Percentiles rank a stretch among this genome's conserved stretches.
Evolutionary conservation across 2,329 filamentous ascomycete genomes (phyloP).

Genomic region (Hypoxylon sp.): DNA sequence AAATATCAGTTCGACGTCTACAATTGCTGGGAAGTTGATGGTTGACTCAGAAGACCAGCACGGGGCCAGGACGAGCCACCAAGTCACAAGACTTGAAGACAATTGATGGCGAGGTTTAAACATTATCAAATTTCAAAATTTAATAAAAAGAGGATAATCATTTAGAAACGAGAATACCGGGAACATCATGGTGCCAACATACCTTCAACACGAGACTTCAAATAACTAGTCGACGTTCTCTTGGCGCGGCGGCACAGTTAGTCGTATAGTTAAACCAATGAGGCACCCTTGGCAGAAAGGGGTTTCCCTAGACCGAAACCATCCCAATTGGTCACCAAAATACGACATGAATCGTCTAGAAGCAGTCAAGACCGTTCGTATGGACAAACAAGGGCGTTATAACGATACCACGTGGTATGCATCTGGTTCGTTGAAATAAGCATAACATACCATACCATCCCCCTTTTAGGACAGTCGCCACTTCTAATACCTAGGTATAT

Average conservation of each 20-base stretch:
- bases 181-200: neutral
- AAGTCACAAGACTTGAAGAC: neutral
- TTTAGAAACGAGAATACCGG: neutral
- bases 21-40: neutral
- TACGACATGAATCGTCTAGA: neutral
- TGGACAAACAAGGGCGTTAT: neutral
- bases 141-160: neutral
- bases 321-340: neutral
- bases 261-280: no score
- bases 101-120: neutral
- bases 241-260: neutral
- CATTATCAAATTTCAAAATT: no score
- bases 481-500: no score
- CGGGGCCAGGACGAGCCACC: no score
- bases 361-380: neutral
- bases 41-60: neutral
- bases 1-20: neutral
- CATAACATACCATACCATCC: no score
- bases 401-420: neutral
- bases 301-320: no score
- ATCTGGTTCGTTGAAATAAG: neutral
- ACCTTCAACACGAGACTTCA: neutral
- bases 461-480: neutral
- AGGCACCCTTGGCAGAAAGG: neutral
- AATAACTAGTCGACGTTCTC: neutral